Evolutionary conservation across 768 basidiomycete species (phyloP), one percentile per base, ranked within the genome.

Genomic region (Mycena chlorophos): DNA sequence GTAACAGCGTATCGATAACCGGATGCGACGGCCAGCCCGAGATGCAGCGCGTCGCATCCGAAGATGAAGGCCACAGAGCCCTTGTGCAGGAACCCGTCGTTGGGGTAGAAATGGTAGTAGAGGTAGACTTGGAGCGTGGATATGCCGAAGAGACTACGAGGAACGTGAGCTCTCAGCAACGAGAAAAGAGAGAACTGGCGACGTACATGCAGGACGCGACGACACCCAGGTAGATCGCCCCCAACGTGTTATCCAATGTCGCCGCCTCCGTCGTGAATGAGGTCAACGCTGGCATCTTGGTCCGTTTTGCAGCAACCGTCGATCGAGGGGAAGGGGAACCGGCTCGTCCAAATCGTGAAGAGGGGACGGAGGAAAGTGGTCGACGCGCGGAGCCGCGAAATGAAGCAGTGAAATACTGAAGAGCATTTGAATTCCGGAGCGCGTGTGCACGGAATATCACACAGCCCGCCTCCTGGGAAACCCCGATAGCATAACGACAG

Each of bases 1-100:
- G 58, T 68, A 3, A 78, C 66, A 2, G 66, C 62, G 53, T 75
- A 76, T 22, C 62, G 59, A 47, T 77, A 78, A 4, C 71, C 66
- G 5, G 71, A 68, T 46, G 72, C 70, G n/a, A 75, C 60, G 2
- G 68, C 66, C 26, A 77, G 58, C 4, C 63, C 59, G 16, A 74
- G 68, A 73, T 61, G 60, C n/a, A 45, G 23, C 8, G 52, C 42
- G 52, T 61, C 60, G 16, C 56, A 26, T 3, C 23, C 5, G 10
- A 26, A 3, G 14, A 23, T 2, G 40, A 51, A 17, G 28, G 20
- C n/a, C 22, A 61, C 60, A 5, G 60, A 62, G 8, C 1, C 3
- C 37, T 56, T 62, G 31, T 62, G 54, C 16, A 58, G 28, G 2
- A 34, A 20, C 1, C 20, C 16, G 29, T 62, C 60, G n/a, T 42